Percentiles rank a stretch among this genome's conserved stretches.
phyloP scores from a whole-genome alignment of 2,329 filamentous ascomycete species.

The Penicillium sp. region DNA sequence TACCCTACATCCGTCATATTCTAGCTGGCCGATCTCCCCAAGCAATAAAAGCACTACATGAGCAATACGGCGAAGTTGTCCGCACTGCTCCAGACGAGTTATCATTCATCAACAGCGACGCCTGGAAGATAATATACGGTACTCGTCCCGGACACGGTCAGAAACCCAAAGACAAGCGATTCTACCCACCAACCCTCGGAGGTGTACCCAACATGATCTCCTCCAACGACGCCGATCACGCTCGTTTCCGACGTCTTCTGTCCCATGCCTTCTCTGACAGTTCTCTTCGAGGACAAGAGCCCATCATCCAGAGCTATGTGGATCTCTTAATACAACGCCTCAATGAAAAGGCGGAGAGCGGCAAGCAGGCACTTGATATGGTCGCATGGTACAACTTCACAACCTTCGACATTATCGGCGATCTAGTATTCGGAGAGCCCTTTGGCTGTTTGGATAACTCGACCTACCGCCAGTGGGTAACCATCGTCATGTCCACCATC shows the following conservation, averaged over 20 bases:
- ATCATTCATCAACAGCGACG: slow-evolving; percentile 20
- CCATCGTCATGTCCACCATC: slow-evolving; percentile 6
- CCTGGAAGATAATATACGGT: slow-evolving; percentile 30
- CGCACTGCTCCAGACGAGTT: slow-evolving; percentile 30
- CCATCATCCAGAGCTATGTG: slow-evolving; percentile 30
- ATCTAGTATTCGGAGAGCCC: slow-evolving; percentile 31
- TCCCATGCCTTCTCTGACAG: slow-evolving; percentile 44
- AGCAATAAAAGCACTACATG: slow-evolving; percentile 17
- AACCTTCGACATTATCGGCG: slow-evolving; percentile 33
- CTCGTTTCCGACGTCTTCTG: slow-evolving; percentile 30
- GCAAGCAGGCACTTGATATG: slow-evolving; percentile 19
- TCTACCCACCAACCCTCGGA: slow-evolving; percentile 11
- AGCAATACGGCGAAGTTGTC: slow-evolving; percentile 28
- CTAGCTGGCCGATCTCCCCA: slow-evolving; percentile 13
- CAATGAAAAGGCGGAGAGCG: slow-evolving; percentile 9
- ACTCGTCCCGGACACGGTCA: slow-evolving; percentile 16
- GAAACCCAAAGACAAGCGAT: slow-evolving; percentile 20
- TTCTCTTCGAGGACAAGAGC: slow-evolving; percentile 39
- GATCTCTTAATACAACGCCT: slow-evolving; percentile 30
- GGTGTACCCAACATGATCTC: slow-evolving; percentile 11
- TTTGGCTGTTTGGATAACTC: slow-evolving; percentile 28
- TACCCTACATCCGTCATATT: slow-evolving; percentile 16
- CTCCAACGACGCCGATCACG: slow-evolving; percentile 15
- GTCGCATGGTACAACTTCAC: slow-evolving; percentile 31
- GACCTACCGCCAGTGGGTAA: slow-evolving; percentile 26